Conservation (phyloP, 1,284 basidiomycete species). For the Puccinia novopanici region DNA sequence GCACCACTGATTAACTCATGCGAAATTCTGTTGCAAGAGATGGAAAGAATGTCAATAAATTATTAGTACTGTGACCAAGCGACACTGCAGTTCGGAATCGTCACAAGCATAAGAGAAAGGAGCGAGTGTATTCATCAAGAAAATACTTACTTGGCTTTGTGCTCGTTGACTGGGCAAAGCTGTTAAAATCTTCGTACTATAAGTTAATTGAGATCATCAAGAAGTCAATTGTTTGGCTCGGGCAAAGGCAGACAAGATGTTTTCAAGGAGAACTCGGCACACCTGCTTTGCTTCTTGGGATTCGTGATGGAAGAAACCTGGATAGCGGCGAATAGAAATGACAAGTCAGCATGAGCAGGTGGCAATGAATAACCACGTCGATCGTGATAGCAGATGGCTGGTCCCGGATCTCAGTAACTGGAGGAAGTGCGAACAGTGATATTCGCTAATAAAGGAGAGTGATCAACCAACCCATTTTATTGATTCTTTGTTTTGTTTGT, state of each 20-base stretch:
- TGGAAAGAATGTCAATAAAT: background rate
- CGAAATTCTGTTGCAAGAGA: conserved; percentile 29
- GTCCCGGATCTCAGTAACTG: background rate
- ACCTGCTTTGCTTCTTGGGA: conserved; percentile 34
- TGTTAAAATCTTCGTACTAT: conserved; percentile 38
- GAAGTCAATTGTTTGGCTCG: background rate
- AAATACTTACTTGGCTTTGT: conserved; percentile 41
- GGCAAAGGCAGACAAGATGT: background rate
- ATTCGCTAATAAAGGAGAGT: no score
- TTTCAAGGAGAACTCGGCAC: no score
- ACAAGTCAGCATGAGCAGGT: background rate
- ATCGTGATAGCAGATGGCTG: background rate
- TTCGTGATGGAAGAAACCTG: conserved; percentile 44
- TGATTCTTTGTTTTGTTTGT: no score
- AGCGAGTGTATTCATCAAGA: background rate
- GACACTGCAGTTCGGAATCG: background rate
- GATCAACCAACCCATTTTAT: background rate
- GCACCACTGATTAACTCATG: conserved; percentile 49
- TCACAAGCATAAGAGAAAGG: background rate
- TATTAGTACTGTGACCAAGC: background rate
- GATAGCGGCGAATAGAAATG: no score
- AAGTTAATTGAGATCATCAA: background rate
- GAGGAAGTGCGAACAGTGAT: no score
- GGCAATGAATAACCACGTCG: background rate
- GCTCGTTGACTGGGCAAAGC: conserved; percentile 25